Conservation (phyloP, 768 basidiomycete genomes). For the Cubamyces sp. region DNA sequence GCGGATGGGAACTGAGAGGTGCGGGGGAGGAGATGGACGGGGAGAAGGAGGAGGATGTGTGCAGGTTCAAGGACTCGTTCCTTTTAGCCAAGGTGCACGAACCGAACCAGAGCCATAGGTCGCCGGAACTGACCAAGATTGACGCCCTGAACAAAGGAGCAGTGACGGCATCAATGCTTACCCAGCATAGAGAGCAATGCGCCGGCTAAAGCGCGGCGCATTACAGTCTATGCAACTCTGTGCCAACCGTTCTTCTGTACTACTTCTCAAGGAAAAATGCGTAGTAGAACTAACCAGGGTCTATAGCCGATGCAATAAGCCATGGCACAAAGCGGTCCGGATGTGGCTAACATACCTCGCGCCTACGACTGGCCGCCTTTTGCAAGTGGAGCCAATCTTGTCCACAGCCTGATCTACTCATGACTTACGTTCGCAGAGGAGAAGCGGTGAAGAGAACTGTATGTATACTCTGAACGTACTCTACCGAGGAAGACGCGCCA, state of each 20-base stretch:
- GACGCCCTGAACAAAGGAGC: conserved; percentile 13
- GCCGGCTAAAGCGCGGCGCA: background rate
- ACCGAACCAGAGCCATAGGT: background rate
- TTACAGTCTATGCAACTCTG: background rate
- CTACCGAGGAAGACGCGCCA: conserved; percentile 60
- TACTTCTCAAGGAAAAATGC: background rate
- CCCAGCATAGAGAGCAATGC: background rate
- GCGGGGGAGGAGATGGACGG: background rate
- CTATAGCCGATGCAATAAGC: background rate
- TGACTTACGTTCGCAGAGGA: no score
- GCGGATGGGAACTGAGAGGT: background rate
- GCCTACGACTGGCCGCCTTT: background rate
- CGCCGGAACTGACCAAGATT: background rate
- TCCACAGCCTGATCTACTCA: background rate
- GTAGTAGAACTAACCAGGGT: no score
- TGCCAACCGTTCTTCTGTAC: background rate
- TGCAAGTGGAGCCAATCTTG: background rate
- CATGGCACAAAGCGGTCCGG: background rate
- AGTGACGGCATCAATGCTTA: background rate
- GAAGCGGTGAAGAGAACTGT: background rate
- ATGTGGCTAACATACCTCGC: background rate
- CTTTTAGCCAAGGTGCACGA: background rate
- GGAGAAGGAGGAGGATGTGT: background rate
- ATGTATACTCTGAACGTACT: background rate
- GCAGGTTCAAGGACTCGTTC: background rate